Percentiles rank a stretch among this genome's conserved stretches.
Conservation (phyloP, 1,139 yeast species). For the Scheffersomyces titani region DNA sequence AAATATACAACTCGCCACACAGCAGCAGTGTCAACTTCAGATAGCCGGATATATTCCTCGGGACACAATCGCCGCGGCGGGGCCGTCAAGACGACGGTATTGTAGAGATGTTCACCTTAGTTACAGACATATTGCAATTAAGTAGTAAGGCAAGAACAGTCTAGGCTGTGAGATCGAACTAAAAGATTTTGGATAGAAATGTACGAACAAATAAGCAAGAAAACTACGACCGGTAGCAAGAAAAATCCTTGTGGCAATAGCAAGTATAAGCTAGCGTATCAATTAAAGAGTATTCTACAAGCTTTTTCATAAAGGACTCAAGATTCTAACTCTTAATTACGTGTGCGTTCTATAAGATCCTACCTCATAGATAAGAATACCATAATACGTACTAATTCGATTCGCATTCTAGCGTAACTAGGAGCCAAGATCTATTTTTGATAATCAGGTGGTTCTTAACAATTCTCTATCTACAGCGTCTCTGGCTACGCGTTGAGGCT, state of each 20-base stretch:
- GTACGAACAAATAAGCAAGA: too few relatives aligned
- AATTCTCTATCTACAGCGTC: conserved; percentile 36
- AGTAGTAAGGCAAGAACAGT: too few relatives aligned
- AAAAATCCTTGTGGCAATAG: background rate
- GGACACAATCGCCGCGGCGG: too few relatives aligned
- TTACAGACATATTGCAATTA: too few relatives aligned
- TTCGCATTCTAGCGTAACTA: background rate
- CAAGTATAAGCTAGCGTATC: background rate
- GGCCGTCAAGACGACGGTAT: too few relatives aligned
- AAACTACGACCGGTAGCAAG: background rate
- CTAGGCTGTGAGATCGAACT: too few relatives aligned
- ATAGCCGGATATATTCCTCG: too few relatives aligned
- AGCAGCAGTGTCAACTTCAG: background rate
- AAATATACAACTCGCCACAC: background rate
- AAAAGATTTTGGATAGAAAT: too few relatives aligned
- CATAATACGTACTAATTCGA: background rate
- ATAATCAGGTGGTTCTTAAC: conserved; percentile 9
- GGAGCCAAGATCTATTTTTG: background rate
- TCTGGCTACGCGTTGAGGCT: conserved; percentile 22
- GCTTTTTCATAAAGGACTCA: background rate
- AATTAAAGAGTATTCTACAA: background rate
- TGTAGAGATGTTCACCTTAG: too few relatives aligned
- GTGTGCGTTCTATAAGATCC: too few relatives aligned
- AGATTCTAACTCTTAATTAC: too few relatives aligned
- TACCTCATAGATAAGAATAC: background rate